These are phyloP conservation scores for Oryza glaberrima DNA, from an alignment of 176 grass and related monocot genomes.

Conservation along the genomic window DNA sequence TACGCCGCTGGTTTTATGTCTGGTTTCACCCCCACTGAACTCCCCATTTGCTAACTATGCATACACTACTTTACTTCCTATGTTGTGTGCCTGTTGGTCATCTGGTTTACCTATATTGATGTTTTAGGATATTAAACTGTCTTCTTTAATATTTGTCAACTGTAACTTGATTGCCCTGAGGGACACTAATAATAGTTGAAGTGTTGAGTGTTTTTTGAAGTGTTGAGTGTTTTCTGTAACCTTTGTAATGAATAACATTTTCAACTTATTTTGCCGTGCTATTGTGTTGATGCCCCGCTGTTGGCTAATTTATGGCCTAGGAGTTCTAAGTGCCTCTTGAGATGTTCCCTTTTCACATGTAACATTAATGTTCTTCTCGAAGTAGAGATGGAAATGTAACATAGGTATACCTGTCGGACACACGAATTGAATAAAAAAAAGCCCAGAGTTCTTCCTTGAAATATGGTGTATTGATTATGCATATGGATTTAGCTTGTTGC, in stretches of 20 bases:
- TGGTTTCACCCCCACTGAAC: not conserved
- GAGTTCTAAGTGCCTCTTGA: conserved; percentile 23
- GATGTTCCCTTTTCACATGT: not conserved
- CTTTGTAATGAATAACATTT: conserved; percentile 10
- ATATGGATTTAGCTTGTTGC: not conserved
- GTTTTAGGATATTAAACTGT: not conserved
- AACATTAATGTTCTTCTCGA: not conserved
- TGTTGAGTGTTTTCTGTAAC: not conserved
- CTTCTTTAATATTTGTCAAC: conserved; percentile 12
- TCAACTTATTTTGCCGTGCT: conserved; percentile 17
- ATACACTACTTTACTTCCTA: conserved; percentile 2
- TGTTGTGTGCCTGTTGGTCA: not conserved
- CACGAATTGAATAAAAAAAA: conserved; percentile 26
- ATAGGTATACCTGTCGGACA: conserved; percentile 14
- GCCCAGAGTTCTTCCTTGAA: not conserved
- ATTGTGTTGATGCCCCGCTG: not conserved
- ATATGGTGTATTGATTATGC: not conserved
- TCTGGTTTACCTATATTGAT: not conserved
- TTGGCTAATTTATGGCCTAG: not conserved
- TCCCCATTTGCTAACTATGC: conserved; percentile 3
- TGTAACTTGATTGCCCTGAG: not conserved
- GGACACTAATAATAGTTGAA: not conserved
- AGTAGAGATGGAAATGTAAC: not conserved
- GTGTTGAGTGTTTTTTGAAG: not conserved
- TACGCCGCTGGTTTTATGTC: not conserved